A percentile compares a stretch with the other conserved stretches of the same genome.
phyloP scores from a whole-genome alignment of 495 filamentous ascomycete species.

The Podospora pseudopauciseta region DNA sequence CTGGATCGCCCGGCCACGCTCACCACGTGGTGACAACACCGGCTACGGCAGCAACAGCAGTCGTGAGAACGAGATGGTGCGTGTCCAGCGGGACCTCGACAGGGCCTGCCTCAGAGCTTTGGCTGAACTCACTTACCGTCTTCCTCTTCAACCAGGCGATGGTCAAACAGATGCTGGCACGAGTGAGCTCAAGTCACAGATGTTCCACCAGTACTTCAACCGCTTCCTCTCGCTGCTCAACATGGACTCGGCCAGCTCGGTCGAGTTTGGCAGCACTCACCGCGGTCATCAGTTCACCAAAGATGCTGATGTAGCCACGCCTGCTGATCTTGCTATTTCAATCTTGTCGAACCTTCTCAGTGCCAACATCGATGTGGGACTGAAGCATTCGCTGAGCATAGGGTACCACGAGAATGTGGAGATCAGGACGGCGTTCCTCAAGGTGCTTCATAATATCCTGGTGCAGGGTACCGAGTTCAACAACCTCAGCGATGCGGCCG shows the following conservation, averaged over 20 bases:
- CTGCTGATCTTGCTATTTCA: conserved; percentile 57
- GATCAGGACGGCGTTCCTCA: conserved; percentile 64
- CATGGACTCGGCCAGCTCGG: conserved; percentile 38
- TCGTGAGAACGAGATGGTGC: conserved; percentile 48
- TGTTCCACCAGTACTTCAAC: conserved; percentile 67
- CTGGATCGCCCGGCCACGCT: conserved; percentile 58
- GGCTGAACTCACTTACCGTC: conserved; percentile 58
- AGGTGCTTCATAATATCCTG: conserved; percentile 63
- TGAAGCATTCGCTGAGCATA: conserved; percentile 62
- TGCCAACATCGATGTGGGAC: conserved; percentile 64
- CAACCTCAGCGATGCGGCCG: conserved; percentile 58
- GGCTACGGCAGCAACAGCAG: conserved; percentile 14
- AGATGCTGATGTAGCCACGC: conserved; percentile 36
- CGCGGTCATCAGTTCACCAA: conserved; percentile 31
- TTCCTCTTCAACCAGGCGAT: conserved; percentile 61
- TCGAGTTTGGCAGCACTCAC: conserved; percentile 30
- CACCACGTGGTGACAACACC: conserved; percentile 31
- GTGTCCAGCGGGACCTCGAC: conserved; percentile 60
- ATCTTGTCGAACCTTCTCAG: conserved; percentile 63
- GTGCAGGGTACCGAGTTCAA: conserved; percentile 66
- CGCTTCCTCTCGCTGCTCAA: conserved; percentile 59
- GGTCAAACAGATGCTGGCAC: conserved; percentile 58
- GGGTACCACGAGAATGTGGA: conserved; percentile 64
- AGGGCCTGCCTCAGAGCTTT: conserved; percentile 58
- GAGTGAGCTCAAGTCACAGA: conserved; percentile 58